phyloP scores from a whole-genome alignment of 176 grass and related monocot genomes.

The Panicum miliaceum region DNA sequence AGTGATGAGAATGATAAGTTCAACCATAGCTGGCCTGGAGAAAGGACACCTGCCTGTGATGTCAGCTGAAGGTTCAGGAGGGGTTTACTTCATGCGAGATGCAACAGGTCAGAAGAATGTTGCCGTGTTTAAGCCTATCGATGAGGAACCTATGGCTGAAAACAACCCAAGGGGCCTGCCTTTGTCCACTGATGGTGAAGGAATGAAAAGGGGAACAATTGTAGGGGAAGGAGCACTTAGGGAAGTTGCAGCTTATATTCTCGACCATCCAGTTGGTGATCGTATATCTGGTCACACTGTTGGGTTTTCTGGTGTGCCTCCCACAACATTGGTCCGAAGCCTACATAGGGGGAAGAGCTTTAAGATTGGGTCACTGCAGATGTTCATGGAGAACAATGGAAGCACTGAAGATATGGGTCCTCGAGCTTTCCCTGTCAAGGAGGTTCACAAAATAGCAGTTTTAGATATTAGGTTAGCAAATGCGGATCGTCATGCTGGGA shows the following conservation, averaged over 20 bases:
- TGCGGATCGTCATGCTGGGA: conserved; percentile 82
- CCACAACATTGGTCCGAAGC: conserved; percentile 63
- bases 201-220: conserved; percentile 74
- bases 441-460: conserved; percentile 81
- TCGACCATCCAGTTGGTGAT: conserved; percentile 54
- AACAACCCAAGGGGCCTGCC: conserved; percentile 81
- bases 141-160: conserved; percentile 79
- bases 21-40: conserved; percentile 53
- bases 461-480: conserved; percentile 87
- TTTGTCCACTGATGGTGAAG: conserved; percentile 68
- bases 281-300: background rate
- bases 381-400: conserved; percentile 71
- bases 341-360: conserved; percentile 58
- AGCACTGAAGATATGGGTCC: conserved; percentile 77
- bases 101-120: conserved; percentile 51
- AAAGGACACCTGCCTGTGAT: conserved; percentile 59
- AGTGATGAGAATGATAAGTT: conserved; percentile 59
- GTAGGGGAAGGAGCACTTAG: conserved; percentile 75
- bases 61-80: conserved; percentile 78
- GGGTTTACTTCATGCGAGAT: conserved; percentile 86
- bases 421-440: conserved; percentile 60
- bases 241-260: conserved; percentile 90
- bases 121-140: conserved; percentile 83
- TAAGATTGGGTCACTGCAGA: conserved; percentile 85
- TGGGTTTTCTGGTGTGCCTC: conserved; percentile 83